Base-by-base conservation (phyloP, 2,329 filamentous ascomycete species). In the Hypoxylon sp. region DNA sequence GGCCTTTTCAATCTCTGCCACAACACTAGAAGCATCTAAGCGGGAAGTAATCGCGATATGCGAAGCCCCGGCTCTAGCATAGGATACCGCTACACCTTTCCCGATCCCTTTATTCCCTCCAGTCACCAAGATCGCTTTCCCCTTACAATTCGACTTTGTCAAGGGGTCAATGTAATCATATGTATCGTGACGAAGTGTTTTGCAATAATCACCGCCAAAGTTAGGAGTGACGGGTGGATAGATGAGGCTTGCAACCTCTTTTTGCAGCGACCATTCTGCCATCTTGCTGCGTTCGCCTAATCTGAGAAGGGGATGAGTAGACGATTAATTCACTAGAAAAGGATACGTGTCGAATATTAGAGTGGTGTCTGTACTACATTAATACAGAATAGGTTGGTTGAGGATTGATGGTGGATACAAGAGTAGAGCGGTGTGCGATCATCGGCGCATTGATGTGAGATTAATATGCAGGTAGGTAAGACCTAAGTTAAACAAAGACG, bases 61-160 rank as follows among this genome's bases (percentile, higher is more conserved):
- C 0, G 83, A 81, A 31, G 83, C 84, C 3, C 85, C 85, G 3
- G 87, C 87, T 70, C 79, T 79, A 19, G 87, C 88, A 71, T 84
- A 90, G 9, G 85, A 83, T n/a, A 86, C 73, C 0, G 87, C 87
- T 3, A 83, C 86, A 13, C 83, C 81, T 2, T 80, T 80, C 5
- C 88, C 88, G 37, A 89, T 83, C 2, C 87, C 87, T 42, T 83
- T 84, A 2, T 84, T 85, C 0, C 84, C 87, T 8, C 87, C 88
- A 0, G 83, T 87, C 55, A 90, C 83, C 63, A 91, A 81, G 50
- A 83, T 76, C 6, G 76, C 75, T 56, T 80, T 80, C 5, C 78
- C 78, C 3, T 73, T 56, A 31, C 84, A 80, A 66, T 83, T 71
- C 37, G 76, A 73, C 29, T 80, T 79, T 17, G 73, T 69, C 4